These are phyloP conservation scores for Colletotrichum tofieldiae DNA, from an alignment of 2,329 filamentous ascomycete species.

Conservation along the genomic window DNA sequence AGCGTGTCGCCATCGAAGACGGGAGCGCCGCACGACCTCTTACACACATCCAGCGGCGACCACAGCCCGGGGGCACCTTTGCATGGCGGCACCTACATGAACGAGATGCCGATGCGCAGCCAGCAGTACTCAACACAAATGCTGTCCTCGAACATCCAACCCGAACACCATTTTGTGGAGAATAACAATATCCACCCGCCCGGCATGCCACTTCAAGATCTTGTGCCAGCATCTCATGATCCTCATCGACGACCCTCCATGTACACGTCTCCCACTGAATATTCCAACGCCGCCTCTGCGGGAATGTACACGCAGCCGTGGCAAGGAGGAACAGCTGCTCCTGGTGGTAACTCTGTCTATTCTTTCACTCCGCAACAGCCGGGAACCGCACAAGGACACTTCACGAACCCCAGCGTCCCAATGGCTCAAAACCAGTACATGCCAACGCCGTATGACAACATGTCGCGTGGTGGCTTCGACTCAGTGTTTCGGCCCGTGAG, in stretches of 20 bases:
- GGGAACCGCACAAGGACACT: slow-evolving; percentile 50
- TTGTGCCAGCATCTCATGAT: slow-evolving; percentile 63
- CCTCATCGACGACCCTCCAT: slow-evolving; percentile 63
- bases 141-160: slow-evolving; percentile 58
- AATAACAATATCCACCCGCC: slow-evolving; percentile 53
- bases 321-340: slow-evolving; percentile 60
- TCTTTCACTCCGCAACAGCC: slow-evolving; percentile 60
- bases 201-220: slow-evolving; percentile 60
- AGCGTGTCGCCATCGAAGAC: slow-evolving; percentile 56
- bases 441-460: slow-evolving; percentile 55
- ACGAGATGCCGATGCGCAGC: slow-evolving; percentile 62
- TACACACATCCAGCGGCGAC: slow-evolving; percentile 54
- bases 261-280: slow-evolving; percentile 61
- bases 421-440: slow-evolving; percentile 55
- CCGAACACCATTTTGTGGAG: slow-evolving; percentile 60
- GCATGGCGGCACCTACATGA: slow-evolving; percentile 56
- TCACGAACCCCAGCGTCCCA: slow-evolving; percentile 52
- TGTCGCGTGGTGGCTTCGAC: slow-evolving; percentile 53
- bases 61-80: slow-evolving; percentile 54
- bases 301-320: slow-evolving; percentile 61
- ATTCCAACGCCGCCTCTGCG: slow-evolving; percentile 56
- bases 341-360: slow-evolving; percentile 62
- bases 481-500: slow-evolving; percentile 54
- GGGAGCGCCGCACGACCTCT: slow-evolving; percentile 52
- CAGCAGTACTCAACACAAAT: slow-evolving; percentile 59